Conservation (phyloP, 257 asterid genomes). For the Scutellaria minor region DNA sequence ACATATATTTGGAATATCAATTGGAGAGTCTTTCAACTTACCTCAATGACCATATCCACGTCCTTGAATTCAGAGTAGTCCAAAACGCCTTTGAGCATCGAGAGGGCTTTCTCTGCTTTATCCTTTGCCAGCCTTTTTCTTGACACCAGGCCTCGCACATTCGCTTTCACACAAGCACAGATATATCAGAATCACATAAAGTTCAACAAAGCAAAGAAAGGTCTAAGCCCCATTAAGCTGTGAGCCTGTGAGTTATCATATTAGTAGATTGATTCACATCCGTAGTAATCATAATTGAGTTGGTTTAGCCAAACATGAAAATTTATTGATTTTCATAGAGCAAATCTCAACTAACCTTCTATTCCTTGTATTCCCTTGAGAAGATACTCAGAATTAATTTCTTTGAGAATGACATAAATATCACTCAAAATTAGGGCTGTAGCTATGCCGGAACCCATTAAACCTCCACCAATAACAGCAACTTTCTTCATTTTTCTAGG, state of each 20-base stretch:
- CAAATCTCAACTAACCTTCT: slow-evolving; percentile 64
- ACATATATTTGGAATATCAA: slow-evolving; percentile 24
- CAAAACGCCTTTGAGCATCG: slow-evolving; percentile 72
- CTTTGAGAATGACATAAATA: slow-evolving; percentile 77
- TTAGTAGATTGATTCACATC: slow-evolving; percentile 11
- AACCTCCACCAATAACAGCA: slow-evolving; percentile 96
- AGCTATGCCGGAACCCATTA: slow-evolving; percentile 99
- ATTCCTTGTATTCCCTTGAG: slow-evolving; percentile 76
- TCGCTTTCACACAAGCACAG: slow-evolving; percentile 56
- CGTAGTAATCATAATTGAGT: background rate
- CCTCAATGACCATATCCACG: slow-evolving; percentile 98
- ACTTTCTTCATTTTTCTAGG: slow-evolving; percentile 82
- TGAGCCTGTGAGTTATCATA: slow-evolving; percentile 20
- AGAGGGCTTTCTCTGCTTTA: slow-evolving; percentile 78
- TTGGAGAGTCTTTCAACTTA: slow-evolving; percentile 30
- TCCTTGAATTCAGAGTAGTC: slow-evolving; percentile 87
- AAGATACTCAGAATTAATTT: slow-evolving; percentile 84
- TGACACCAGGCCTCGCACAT: slow-evolving; percentile 72
- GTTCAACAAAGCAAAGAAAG: slow-evolving; percentile 22
- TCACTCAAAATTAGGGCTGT: slow-evolving; percentile 78
- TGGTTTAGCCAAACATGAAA: slow-evolving; percentile 27
- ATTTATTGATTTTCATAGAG: slow-evolving; percentile 5
- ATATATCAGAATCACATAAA: slow-evolving; percentile 21
- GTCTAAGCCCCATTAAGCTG: slow-evolving; percentile 14
- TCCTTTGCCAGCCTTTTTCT: slow-evolving; percentile 71